Conservation (phyloP, 441 rosid species). For the Euphorbia corollata region DNA sequence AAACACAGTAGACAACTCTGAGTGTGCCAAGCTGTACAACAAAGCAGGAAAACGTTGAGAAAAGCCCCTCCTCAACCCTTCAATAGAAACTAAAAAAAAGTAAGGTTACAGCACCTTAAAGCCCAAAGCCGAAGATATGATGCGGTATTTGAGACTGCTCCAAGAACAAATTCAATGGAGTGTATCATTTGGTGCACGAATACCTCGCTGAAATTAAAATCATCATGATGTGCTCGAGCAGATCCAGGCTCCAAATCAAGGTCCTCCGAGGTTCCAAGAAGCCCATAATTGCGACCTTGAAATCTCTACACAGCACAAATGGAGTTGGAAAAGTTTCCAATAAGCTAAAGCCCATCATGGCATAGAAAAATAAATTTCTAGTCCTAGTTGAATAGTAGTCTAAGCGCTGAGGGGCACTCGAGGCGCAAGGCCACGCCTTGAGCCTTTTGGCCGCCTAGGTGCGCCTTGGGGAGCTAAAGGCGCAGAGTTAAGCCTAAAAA, state of each 20-base stretch:
- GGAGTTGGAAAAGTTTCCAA: background rate
- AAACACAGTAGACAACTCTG: conserved; percentile 91
- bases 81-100: background rate
- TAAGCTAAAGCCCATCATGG: background rate
- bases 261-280: conserved; percentile 83
- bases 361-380: conserved; percentile 2
- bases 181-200: conserved; percentile 99
- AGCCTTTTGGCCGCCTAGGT: too few species aligned
- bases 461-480: too few species aligned
- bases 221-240: conserved; percentile 75
- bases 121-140: conserved; percentile 99
- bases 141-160: conserved; percentile 96
- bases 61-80: background rate
- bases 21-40: conserved; percentile 79
- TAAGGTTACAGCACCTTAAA: conserved; percentile 47
- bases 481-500: too few species aligned
- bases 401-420: too few species aligned
- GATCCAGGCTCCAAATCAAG: conserved; percentile 73
- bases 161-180: conserved; percentile 91
- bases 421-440: too few species aligned
- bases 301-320: conserved; percentile 50
- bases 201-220: conserved; percentile 90
- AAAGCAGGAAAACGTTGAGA: conserved; percentile 23
- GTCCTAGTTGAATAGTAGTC: background rate
- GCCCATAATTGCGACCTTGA: conserved; percentile 88